Base-by-base conservation (phyloP, 2,329 filamentous ascomycete species). In the Zarea fungicola region DNA sequence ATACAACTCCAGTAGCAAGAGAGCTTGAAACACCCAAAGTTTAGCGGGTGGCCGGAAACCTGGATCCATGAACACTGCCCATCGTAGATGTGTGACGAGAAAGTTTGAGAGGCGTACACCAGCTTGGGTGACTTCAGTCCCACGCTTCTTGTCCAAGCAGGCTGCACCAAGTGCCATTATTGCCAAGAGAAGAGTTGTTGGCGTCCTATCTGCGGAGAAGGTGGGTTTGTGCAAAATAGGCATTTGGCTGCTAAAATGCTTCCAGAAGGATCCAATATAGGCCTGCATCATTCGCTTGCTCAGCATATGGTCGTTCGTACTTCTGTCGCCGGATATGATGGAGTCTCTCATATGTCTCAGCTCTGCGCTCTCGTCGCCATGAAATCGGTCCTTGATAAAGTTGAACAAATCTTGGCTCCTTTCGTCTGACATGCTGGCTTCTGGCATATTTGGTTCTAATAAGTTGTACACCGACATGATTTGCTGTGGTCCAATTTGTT, bases 271-370 rank as follows among this genome's bases (percentile, higher is more conserved):
- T 10, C 84, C 80, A 56, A 95, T 90, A 61, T 96, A 97, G 3
- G 84, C 85, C 67, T 96, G 89, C 87, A 97, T 95, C 89, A 96
- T 96, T 59, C 86, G 83, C 59, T 91, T 76, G 65, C 92, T 95
- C 53, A 97, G 72, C 72, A 84, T 77, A 52, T 85, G 81, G 21
- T 71, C 68, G 45, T 80, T 76, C 26, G 80, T 71, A 43, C 83
- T 80, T 46, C 86, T 80, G 60, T 95, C 83, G 13, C 91, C 92
- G 23, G 89, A 83, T 49, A 95, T 71, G 22, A 96, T 80, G 42
- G 77, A 79, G 42, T 89, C 87, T 60, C 90, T 89, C 53, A 85
- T 81, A 54, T 85, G 84, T 54, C 86, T 82, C 23, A 87, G 77
- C 0, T 85, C 84, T 1, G 87, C 78, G 57, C 89, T 81, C 22